Percentiles rank a stretch among this genome's conserved stretches.
These are phyloP conservation scores for Misopates orontium DNA, from an alignment of 257 asterid species.

Conservation along the genomic window DNA sequence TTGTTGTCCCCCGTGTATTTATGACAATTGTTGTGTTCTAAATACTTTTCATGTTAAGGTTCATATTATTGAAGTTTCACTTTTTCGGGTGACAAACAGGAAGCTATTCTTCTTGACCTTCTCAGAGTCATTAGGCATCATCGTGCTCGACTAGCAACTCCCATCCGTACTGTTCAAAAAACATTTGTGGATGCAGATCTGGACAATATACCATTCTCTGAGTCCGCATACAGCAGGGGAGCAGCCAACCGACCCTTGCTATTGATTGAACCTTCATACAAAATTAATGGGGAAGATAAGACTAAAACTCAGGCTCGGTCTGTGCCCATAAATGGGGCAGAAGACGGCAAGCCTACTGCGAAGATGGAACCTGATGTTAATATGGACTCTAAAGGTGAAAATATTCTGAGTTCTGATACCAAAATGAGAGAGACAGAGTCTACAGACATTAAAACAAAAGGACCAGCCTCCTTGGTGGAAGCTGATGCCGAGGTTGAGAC, in stretches of 20 bases:
- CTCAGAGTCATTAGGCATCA: conserved; percentile 94
- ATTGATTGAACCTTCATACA: conserved; percentile 78
- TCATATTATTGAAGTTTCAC: conserved; percentile 9
- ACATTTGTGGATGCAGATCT: conserved; percentile 72
- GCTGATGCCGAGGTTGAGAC: conserved; percentile 51
- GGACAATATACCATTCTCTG: conserved; percentile 74
- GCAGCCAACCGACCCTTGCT: conserved; percentile 60
- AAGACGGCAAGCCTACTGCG: conserved; percentile 51
- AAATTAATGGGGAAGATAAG: conserved; percentile 78
- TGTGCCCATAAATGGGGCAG: conserved; percentile 52
- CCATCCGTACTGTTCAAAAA: conserved; percentile 95
- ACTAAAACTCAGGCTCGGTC: conserved; percentile 55
- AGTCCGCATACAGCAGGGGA: conserved; percentile 55
- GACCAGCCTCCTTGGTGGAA: conserved; percentile 38
- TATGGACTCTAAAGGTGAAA: conserved; percentile 50
- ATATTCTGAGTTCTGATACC: conserved; percentile 38
- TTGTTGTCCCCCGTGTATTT: neutral
- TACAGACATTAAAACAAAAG: conserved; percentile 42
- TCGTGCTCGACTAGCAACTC: conserved; percentile 97
- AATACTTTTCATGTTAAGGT: neutral
- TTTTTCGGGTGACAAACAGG: conserved; percentile 48
- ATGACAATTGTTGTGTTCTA: neutral
- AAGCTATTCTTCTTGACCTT: conserved; percentile 81
- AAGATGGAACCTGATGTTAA: conserved; percentile 46
- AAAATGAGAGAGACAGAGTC: conserved; percentile 43